A percentile compares a stretch with the other conserved stretches of the same genome.
These are phyloP conservation scores for Penicillium alfredii DNA, from an alignment of 495 filamentous ascomycete species.

Conservation along the genomic window DNA sequence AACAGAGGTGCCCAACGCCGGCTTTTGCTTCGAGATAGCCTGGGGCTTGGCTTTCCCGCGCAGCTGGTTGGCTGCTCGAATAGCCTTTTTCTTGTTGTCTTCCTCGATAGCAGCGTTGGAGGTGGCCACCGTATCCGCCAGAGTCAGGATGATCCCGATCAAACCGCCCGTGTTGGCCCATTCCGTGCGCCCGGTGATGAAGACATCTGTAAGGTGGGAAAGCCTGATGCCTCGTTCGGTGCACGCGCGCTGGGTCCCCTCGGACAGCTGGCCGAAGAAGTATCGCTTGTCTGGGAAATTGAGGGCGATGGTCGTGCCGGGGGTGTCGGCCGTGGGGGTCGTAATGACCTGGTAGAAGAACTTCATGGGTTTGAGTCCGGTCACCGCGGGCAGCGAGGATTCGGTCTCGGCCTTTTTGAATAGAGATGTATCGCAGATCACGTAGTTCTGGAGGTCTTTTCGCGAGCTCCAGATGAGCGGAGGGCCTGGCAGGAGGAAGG, in stretches of 20 bases:
- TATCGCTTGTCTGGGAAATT: slow-evolving; percentile 78
- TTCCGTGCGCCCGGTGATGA: slow-evolving; percentile 69
- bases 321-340: slow-evolving; percentile 86
- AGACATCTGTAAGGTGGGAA: slow-evolving; percentile 61
- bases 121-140: slow-evolving; percentile 57
- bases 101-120: slow-evolving; percentile 27
- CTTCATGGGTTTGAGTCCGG: slow-evolving; percentile 50
- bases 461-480: neutral
- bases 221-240: slow-evolving; percentile 57
- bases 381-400: neutral
- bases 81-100: slow-evolving; percentile 24
- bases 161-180: slow-evolving; percentile 76
- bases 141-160: slow-evolving; percentile 73
- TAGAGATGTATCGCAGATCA: slow-evolving; percentile 22
- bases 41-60: slow-evolving; percentile 11
- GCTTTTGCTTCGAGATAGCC: too few species aligned
- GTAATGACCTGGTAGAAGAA: slow-evolving; percentile 65
- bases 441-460: slow-evolving; percentile 10
- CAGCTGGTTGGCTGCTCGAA: slow-evolving; percentile 18
- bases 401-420: slow-evolving; percentile 10
- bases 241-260: slow-evolving; percentile 78
- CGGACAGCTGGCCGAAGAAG: slow-evolving; percentile 75
- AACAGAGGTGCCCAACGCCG: too few species aligned
- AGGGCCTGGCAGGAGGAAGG: slow-evolving; percentile 10
- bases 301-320: slow-evolving; percentile 68